These are phyloP conservation scores for Aspergillus campestris DNA, from an alignment of 495 filamentous ascomycete species.

Conservation along the genomic window DNA sequence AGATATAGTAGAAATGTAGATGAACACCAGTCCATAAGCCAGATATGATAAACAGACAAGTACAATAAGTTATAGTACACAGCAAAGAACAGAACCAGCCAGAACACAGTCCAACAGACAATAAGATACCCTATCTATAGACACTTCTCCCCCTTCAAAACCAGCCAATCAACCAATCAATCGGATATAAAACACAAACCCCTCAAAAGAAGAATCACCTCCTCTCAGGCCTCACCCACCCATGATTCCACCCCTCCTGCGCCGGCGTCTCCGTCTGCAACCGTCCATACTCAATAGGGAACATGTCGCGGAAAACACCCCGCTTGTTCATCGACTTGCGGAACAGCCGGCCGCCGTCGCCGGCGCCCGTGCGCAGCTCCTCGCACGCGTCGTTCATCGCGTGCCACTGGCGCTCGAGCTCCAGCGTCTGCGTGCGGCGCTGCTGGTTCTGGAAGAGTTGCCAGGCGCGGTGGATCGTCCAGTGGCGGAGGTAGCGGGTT, in stretches of 20 bases:
- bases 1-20: no score
- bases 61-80: no score
- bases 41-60: no score
- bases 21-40: no score
- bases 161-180: constrained; percentile 2
- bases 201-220: constrained; percentile 7
- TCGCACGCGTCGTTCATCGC: constrained; percentile 74
- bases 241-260: constrained; percentile 70
- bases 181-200: background rate
- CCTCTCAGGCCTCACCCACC: constrained; percentile 35
- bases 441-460: constrained; percentile 58
- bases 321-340: constrained; percentile 79
- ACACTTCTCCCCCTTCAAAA: background rate
- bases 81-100: no score
- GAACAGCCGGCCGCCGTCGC: constrained; percentile 72
- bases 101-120: no score
- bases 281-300: constrained; percentile 85
- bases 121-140: constrained; percentile 23
- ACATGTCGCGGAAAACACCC: constrained; percentile 53
- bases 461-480: constrained; percentile 98
- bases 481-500: constrained; percentile 85
- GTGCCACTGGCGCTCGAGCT: constrained; percentile 68
- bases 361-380: constrained; percentile 62
- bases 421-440: constrained; percentile 48
- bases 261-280: constrained; percentile 70